Base-by-base conservation (phyloP, 352 stramenopile species). In the Globisporangium carolinianum region DNA sequence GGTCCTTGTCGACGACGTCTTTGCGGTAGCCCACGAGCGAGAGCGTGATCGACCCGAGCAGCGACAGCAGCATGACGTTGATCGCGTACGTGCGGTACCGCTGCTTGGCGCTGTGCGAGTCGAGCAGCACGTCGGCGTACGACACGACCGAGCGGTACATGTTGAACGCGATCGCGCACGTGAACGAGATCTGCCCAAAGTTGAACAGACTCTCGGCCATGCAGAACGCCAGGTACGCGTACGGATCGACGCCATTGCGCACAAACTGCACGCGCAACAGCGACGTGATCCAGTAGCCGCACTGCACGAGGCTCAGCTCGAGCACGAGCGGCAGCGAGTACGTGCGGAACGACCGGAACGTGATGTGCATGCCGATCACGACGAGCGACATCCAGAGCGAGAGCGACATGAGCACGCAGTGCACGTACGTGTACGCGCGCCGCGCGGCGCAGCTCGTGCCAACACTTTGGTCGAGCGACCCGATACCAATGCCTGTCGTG, bases 71-170 rank as follows among this genome's bases (percentile, higher is more conserved):
- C 56, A 89, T 71, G 41, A 89, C 76, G 62, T 86, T 87, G 41
- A 87, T 58, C 4, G 79, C 84, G 64, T 87, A 89, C 42, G 71
- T 69, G 4, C 63, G 68, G 61, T 83, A 87, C 18, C 77, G 67
- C 5, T 70, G 71, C 61, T 82, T 86, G 2, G 73, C 68, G 42
- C 75, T 87, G 35, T 87, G 75, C 7, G 75, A 86, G 43, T 89
- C 79, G 61, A 89, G 59, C 4, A 89, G 57, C 32, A 87, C 79
- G 41, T 89, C 79, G 8, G 77, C 79, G 63, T 86, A 89, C 15
- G 79, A 89, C 18, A 89, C 79, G 2, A 89, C 79, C 4, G 76
- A 87, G 6, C 79, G 79, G 61, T 89, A 89, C 77, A 89, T 86
- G 55, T 89, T 86, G 66, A 87, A 89, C 7, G 76, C 79, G 59